These are phyloP conservation scores for Kitagawia praeruptora DNA, from an alignment of 129 eudicot genomes.

Conservation along the genomic window DNA sequence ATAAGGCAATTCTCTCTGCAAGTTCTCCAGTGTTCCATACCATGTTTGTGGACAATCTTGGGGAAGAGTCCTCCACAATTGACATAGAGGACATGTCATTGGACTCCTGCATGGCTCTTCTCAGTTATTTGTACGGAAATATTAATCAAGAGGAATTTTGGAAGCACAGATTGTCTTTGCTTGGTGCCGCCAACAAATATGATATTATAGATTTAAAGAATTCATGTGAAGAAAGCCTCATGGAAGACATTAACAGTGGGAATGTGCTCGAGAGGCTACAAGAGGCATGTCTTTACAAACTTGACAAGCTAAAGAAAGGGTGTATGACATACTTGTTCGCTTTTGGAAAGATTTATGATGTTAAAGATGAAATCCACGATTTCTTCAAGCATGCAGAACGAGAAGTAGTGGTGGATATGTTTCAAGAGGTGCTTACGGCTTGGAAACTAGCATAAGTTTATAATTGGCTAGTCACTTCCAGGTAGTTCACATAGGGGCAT, in stretches of 20 bases:
- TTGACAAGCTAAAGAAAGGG: slow-evolving; percentile 74
- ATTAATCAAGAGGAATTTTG: slow-evolving; percentile 74
- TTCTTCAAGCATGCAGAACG: slow-evolving; percentile 74
- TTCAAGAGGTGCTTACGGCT: slow-evolving; percentile 70
- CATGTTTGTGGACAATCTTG: slow-evolving; percentile 71
- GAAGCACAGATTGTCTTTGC: slow-evolving; percentile 67
- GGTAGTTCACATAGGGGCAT: not conserved
- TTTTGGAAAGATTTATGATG: slow-evolving; percentile 89
- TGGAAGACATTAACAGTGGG: slow-evolving; percentile 71
- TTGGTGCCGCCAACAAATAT: slow-evolving; percentile 86
- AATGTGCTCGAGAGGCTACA: slow-evolving; percentile 95
- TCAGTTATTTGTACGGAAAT: slow-evolving; percentile 63
- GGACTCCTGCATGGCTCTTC: slow-evolving; percentile 75
- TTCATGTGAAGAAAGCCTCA: slow-evolving; percentile 80
- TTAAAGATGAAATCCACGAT: slow-evolving; percentile 58
- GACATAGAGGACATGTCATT: slow-evolving; percentile 70
- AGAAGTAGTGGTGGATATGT: slow-evolving; percentile 71
- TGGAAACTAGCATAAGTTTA: slow-evolving; percentile 55
- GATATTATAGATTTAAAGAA: slow-evolving; percentile 57
- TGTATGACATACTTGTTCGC: slow-evolving; percentile 78
- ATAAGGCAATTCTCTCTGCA: slow-evolving; percentile 83
- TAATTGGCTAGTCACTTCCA: not conserved
- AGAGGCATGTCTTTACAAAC: slow-evolving; percentile 92
- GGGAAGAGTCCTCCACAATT: slow-evolving; percentile 72
- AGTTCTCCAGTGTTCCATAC: slow-evolving; percentile 87